A percentile compares a stretch with the other conserved stretches of the same genome.
phyloP scores from a whole-genome alignment of 2,329 filamentous ascomycete genomes.

The Mycosphaerella arachidis region DNA sequence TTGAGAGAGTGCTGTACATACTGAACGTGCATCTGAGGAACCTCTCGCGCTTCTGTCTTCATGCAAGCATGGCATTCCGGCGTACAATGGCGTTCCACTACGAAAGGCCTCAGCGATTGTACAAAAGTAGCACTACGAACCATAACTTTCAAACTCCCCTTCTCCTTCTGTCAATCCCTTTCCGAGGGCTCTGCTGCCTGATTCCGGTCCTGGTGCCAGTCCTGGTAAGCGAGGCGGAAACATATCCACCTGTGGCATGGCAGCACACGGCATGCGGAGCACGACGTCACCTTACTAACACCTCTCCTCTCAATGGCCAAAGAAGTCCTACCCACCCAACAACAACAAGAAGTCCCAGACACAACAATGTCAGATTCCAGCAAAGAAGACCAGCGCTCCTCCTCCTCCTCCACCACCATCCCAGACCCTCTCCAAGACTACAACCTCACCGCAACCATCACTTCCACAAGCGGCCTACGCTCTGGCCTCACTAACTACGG shows the following conservation, averaged over 20 bases:
- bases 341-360: neutral
- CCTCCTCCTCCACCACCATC: neutral
- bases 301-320: neutral
- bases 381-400: neutral
- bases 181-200: neutral
- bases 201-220: neutral
- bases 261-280: neutral
- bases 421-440: slow-evolving; percentile 44
- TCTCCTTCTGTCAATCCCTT: neutral
- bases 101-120: neutral
- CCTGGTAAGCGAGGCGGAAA: neutral
- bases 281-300: neutral
- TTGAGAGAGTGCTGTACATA: neutral
- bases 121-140: neutral
- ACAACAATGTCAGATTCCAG: neutral
- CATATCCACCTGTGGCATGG: neutral
- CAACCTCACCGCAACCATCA: slow-evolving; percentile 53
- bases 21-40: neutral
- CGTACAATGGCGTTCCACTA: neutral
- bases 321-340: neutral
- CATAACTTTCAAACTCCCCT: neutral
- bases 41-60: neutral
- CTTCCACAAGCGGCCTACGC: slow-evolving; percentile 51
- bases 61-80: neutral
- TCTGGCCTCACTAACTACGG: slow-evolving; percentile 66